Conservation (phyloP, 1,284 basidiomycete species). For the Ganoderma leucocontextum region DNA sequence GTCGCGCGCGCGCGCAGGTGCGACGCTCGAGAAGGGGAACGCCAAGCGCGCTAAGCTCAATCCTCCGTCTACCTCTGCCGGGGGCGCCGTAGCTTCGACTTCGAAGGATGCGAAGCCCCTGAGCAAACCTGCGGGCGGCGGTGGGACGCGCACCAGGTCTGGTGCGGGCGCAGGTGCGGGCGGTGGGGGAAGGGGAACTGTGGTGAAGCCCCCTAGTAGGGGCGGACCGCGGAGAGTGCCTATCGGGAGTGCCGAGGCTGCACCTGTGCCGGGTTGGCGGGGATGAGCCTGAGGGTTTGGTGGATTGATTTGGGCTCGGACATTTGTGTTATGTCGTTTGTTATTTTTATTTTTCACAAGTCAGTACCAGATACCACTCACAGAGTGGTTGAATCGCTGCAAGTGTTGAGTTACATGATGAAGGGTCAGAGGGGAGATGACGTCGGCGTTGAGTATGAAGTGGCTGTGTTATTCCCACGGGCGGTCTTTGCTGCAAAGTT, state of each 20-base stretch:
- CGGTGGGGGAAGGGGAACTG: constrained; percentile 8
- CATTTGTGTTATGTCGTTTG: not conserved
- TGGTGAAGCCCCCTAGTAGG: constrained; percentile 30
- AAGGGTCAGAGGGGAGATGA: not conserved
- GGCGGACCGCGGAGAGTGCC: constrained; percentile 64
- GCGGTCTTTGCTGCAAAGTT: not conserved
- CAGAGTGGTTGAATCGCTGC: not conserved
- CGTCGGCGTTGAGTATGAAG: not conserved
- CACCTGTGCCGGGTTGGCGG: constrained; percentile 47
- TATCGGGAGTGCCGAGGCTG: constrained; percentile 65
- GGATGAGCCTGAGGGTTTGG: constrained; percentile 27
- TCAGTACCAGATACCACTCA: not conserved
- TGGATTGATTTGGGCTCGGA: not conserved
- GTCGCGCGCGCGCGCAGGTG: constrained; percentile 29
- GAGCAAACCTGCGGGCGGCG: constrained; percentile 8
- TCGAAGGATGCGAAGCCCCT: constrained; percentile 6
- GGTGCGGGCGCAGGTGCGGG: not conserved
- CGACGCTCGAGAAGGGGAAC: constrained; percentile 39
- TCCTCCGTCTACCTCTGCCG: not conserved
- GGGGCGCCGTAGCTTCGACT: constrained; percentile 2
- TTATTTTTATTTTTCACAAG: not conserved
- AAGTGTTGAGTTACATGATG: too few relatives aligned
- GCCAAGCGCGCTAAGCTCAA: constrained; percentile 37
- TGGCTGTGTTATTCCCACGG: not conserved
- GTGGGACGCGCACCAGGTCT: constrained; percentile 7